phyloP scores from a whole-genome alignment of 495 filamentous ascomycete genomes.

The Rostrohypoxylon terebratum region DNA sequence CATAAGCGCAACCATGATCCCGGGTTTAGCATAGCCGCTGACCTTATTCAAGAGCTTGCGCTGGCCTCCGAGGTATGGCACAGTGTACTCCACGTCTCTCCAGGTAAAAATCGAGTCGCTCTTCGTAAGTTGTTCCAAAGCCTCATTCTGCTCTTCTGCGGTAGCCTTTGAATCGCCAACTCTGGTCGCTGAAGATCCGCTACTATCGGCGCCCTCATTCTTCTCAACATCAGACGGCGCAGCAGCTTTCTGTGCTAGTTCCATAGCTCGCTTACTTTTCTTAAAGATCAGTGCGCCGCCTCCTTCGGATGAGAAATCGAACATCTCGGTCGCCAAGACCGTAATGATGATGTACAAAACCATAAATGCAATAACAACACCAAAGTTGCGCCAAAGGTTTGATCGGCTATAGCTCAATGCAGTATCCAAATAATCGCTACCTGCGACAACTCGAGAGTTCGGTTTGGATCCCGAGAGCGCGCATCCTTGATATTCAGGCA shows the following conservation, averaged over 20 bases:
- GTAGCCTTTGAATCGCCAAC: constrained; percentile 32
- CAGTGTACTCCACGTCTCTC: constrained; percentile 76
- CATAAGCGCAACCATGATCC: constrained; percentile 81
- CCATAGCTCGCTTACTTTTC: constrained; percentile 69
- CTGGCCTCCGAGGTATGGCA: constrained; percentile 77
- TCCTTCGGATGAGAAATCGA: constrained; percentile 58
- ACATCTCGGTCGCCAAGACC: constrained; percentile 58
- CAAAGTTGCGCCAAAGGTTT: constrained; percentile 86
- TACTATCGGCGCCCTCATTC: constrained; percentile 34
- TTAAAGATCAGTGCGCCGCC: constrained; percentile 76
- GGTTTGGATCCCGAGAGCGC: constrained; percentile 67
- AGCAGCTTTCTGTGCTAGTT: constrained; percentile 58
- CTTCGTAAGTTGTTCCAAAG: constrained; percentile 67
- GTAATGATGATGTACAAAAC: constrained; percentile 78
- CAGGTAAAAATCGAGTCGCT: constrained; percentile 81
- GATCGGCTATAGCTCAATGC: constrained; percentile 69
- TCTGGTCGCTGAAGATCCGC: constrained; percentile 37
- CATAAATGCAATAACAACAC: constrained; percentile 76
- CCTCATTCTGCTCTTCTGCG: constrained; percentile 62
- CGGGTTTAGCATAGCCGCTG: constrained; percentile 79
- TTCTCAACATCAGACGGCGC: constrained; percentile 63
- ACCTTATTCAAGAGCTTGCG: constrained; percentile 75
- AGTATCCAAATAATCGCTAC: constrained; percentile 67
- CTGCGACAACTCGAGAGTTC: constrained; percentile 60
- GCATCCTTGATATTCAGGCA: constrained; percentile 70